phyloP scores from a whole-genome alignment of 352 stramenopile genomes.

The Globisporangium nodosum region DNA sequence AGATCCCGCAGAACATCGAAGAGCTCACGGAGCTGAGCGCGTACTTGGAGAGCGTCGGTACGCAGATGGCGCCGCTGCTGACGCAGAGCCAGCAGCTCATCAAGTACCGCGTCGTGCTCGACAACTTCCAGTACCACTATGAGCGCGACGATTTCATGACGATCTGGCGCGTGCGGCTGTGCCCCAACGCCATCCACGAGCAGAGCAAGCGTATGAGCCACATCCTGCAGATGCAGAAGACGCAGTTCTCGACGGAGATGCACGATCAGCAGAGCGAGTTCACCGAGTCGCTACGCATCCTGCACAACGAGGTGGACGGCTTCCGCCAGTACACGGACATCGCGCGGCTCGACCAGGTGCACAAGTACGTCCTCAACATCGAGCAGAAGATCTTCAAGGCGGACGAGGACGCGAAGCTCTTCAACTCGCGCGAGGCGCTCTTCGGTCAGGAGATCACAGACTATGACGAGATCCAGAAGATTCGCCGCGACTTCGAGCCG shows the following conservation, averaged over 20 bases:
- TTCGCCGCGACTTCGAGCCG: constrained; percentile 91
- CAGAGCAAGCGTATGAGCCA: constrained; percentile 80
- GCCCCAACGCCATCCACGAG: constrained; percentile 85
- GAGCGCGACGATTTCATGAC: constrained; percentile 87
- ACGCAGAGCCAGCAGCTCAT: constrained; percentile 72
- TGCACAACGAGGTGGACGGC: constrained; percentile 86
- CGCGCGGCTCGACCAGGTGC: constrained; percentile 76
- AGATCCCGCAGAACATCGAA: constrained; percentile 89
- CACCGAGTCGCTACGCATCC: constrained; percentile 65
- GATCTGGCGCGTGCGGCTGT: constrained; percentile 85
- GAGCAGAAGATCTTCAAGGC: constrained; percentile 85
- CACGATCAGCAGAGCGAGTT: constrained; percentile 92
- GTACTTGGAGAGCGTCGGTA: constrained; percentile 72
- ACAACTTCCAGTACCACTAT: constrained; percentile 82
- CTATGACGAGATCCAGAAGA: constrained; percentile 88
- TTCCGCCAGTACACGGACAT: constrained; percentile 88
- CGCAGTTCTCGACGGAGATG: constrained; percentile 87
- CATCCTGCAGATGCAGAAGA: constrained; percentile 79
- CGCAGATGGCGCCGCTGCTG: constrained; percentile 58
- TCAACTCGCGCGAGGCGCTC: constrained; percentile 89
- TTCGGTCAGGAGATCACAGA: constrained; percentile 88
- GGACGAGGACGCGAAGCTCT: constrained; percentile 86
- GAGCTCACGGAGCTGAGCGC: constrained; percentile 85
- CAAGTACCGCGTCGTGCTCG: constrained; percentile 73
- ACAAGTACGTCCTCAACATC: constrained; percentile 84